These are phyloP conservation scores for Pilatotrama ljubarskyi DNA, from an alignment of 768 basidiomycete genomes.

Conservation along the genomic window DNA sequence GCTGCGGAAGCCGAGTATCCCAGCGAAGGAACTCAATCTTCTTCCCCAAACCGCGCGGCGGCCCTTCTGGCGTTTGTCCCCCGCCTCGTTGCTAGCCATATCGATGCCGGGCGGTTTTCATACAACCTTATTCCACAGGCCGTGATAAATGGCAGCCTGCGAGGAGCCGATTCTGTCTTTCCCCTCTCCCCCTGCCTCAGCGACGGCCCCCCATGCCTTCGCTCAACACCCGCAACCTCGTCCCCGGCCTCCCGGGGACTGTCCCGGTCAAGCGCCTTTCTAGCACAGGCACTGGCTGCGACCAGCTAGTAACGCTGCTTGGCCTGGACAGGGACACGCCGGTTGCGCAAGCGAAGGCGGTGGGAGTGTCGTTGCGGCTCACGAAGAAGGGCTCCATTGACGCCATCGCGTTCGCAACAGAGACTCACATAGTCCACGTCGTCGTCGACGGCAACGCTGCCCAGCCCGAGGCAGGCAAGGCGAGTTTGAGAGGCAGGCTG, in stretches of 20 bases:
- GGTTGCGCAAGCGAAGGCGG: not conserved
- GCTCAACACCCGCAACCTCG: not conserved
- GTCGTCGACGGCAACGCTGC: not conserved
- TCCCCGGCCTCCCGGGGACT: not conserved
- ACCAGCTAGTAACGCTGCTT: not conserved
- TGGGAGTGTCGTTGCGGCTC: slow-evolving; percentile 20
- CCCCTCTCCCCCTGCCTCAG: not conserved
- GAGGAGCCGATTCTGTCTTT: too few species aligned
- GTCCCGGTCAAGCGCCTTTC: not conserved
- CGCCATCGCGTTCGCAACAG: slow-evolving; percentile 20
- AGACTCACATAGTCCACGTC: slow-evolving; percentile 7
- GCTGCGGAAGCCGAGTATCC: too few species aligned
- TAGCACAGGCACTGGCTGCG: not conserved
- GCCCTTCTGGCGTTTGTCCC: too few species aligned
- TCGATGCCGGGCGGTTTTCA: not conserved
- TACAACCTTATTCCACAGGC: not conserved
- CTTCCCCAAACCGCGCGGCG: too few species aligned
- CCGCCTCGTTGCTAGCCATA: too few species aligned
- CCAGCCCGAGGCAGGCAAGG: not conserved
- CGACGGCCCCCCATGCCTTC: not conserved
- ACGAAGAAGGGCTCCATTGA: slow-evolving; percentile 12
- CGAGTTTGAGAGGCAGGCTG: not conserved
- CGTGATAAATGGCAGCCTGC: not conserved
- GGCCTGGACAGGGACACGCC: not conserved
- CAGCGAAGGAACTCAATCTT: too few species aligned